Evolutionary conservation across 768 basidiomycete species (phyloP).

Genomic region (Amanita pseudoporphyria): DNA sequence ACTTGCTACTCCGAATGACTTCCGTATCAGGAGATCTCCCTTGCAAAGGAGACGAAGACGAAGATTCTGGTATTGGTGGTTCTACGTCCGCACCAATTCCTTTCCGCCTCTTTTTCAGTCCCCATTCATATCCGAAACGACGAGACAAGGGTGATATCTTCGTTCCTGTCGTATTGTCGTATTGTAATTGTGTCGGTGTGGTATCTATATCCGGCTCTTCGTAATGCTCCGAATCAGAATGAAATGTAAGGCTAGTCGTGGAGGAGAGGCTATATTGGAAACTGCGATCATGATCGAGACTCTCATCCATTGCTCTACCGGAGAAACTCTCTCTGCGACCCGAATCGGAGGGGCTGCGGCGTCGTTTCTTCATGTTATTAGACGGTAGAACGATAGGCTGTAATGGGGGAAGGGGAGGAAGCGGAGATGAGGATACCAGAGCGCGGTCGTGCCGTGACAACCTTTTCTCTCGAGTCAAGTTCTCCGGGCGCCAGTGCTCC

Average conservation of each 20-base stretch:
- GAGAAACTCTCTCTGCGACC: no score
- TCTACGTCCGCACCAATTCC: conserved; percentile 23
- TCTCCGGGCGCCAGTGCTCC: no score
- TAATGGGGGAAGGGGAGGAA: no score
- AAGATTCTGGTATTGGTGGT: conserved; percentile 16
- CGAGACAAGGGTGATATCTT: conserved; percentile 38
- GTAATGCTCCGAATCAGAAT: conserved; percentile 54
- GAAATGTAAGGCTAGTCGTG: conserved; percentile 44
- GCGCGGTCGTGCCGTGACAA: no score
- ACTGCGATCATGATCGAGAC: no score
- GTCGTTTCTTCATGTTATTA: no score
- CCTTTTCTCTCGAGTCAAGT: no score
- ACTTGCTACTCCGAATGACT: conserved; percentile 28
- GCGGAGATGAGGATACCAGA: no score
- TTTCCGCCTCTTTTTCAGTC: conserved; percentile 46
- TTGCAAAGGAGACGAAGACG: conserved; percentile 10
- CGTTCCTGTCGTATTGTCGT: conserved; percentile 39
- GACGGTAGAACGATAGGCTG: no score
- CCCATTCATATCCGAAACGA: conserved; percentile 66
- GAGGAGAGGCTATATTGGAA: no score
- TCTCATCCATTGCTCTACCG: no score
- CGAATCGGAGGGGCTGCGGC: no score
- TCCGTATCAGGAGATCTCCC: conserved; percentile 23
- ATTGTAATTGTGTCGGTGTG: conserved; percentile 21
- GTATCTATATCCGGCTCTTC: conserved; percentile 37